Evolutionary conservation across 1,139 yeast genomes (phyloP), one percentile per base, ranked within the genome.

Genomic region (Barnettozyma hawaiiensis): DNA sequence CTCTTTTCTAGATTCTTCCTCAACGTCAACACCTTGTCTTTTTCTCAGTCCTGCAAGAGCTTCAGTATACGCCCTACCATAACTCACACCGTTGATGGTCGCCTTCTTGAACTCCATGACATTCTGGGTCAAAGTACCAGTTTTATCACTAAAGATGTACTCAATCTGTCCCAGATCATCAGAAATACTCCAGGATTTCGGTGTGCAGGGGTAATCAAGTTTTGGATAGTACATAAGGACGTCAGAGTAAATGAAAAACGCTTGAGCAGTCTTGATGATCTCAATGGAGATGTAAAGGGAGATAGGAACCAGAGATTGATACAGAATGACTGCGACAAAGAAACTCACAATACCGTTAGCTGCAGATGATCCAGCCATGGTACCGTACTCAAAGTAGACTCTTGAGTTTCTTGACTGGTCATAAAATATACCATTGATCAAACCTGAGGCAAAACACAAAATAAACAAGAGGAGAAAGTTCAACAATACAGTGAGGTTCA

Each of bases 101-200:
- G 96, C 86, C 61, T 92, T 92, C 57, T 87, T 89, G 65, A 90
- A 90, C 63, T 90, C 97, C 97, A 92, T 92, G 34, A 90, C 85
- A 61, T 92, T 92, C 63, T 90, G 97, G 3, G 97, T 92, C 55
- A 92, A 70, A 0, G 98, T 92, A 46, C 97, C 97, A 0, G 98
- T 92, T 63, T 92, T 92, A 66, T 92, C 97, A 58, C 96, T 85
- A 64, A 92, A 92, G 34, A 92, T 81, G 61, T 90, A 92, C 63
- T 92, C 97, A 53, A 92, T 85, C 65, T 92, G 97, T 27, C 98
- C 98, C 57, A 92, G 71, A 63, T 92, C 98, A 66, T 92, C 98
- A 7, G 96, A 87, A 45, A 92, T 90, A 60, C 85, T 87, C 97
- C 98, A 92, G 0, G 96, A 76, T 60, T 92, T 90, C 7, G 98